Percentiles rank a stretch among this genome's conserved stretches.
Conservation (phyloP, 2,329 filamentous ascomycete genomes). For the Juglanconis sp. region DNA sequence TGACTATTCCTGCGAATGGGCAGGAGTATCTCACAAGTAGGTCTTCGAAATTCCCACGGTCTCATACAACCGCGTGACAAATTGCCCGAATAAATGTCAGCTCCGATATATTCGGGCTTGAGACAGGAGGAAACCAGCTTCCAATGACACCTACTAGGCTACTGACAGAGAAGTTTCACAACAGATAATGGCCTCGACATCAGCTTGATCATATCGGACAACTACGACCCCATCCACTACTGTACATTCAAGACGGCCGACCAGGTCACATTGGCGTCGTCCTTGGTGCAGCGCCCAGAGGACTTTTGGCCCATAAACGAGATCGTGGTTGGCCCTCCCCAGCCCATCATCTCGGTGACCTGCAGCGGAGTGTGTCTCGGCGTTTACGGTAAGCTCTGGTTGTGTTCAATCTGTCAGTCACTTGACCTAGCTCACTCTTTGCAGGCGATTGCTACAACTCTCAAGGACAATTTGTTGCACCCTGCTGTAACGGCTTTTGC, state of each 20-base stretch:
- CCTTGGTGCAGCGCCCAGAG: slow-evolving; percentile 3
- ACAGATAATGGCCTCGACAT: slow-evolving; percentile 9
- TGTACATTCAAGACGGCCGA: slow-evolving; percentile 12
- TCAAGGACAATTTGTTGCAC: neutral
- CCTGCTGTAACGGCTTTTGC: slow-evolving; percentile 17
- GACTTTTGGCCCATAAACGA: slow-evolving; percentile 14
- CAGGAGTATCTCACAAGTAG: slow-evolving; percentile 7
- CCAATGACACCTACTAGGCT: too few relatives aligned
- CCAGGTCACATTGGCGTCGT: neutral
- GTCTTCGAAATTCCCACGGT: neutral
- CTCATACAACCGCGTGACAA: neutral
- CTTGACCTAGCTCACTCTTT: neutral
- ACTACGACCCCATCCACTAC: slow-evolving; percentile 5
- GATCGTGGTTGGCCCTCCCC: slow-evolving; percentile 9
- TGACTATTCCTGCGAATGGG: slow-evolving; percentile 10
- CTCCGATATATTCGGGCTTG: too few relatives aligned
- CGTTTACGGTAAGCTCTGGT: slow-evolving; percentile 1
- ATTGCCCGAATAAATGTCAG: too few relatives aligned
- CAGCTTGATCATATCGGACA: slow-evolving; percentile 2
- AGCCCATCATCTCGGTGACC: slow-evolving; percentile 8
- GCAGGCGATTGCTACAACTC: slow-evolving; percentile 3
- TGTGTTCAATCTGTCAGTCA: neutral
- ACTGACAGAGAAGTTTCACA: neutral
- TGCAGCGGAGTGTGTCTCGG: slow-evolving; percentile 6
- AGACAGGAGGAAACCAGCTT: too few relatives aligned